Base-by-base conservation (phyloP, 2,329 filamentous ascomycete genomes). In the Diaporthe humulicola region DNA sequence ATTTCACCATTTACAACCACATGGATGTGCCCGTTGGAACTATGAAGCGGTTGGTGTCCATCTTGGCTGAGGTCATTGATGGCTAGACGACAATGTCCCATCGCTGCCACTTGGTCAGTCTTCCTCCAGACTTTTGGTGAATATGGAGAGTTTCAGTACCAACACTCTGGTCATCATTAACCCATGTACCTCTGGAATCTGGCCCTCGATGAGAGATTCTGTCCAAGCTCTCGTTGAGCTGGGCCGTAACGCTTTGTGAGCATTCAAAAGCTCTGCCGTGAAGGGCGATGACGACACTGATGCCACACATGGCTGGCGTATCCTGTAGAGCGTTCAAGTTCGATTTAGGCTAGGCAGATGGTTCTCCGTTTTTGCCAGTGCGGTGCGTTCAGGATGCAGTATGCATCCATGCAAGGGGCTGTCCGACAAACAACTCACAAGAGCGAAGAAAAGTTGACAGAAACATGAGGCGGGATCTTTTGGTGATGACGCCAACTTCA, bases 1-100 rank as follows among this genome's bases (percentile, higher is more conserved):
- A 91, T 83, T 79, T 91, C 89, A 38, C 90, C 89, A 74, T 90
- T 91, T 33, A 91, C 87, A n/a, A 91, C 86, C 2, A 88, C 88
- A 78, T 91, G 88, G 25, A 91, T 82, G 1, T 77, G 76, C 28
- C 80, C 79, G 22, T 84, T 80, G 14, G 77, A 73, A 76, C 83
- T 81, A 71, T 86, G 83, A 60, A 88, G 80, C 2, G 88, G 89
- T 76, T 90, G 89, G 6, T 80, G 78, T 2, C 86, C 89, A n/a
- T 80, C 80, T 0, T 84, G 80, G 10, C 84, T 85, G 0, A 90
- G 84, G 76, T 90, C 88, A 76, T 88, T 88, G 78, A 90, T 90
- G 22, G 87, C 84, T 14, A 90, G 82, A n/a, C 88, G 85, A 58
- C 84, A 85, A 78, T 90, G 88, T 19, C 84, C 88, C 36, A 90